Evolutionary conservation across 495 filamentous ascomycete species (phyloP), one percentile per base, ranked within the genome.

Genomic region (Aspergillus biplanus): DNA sequence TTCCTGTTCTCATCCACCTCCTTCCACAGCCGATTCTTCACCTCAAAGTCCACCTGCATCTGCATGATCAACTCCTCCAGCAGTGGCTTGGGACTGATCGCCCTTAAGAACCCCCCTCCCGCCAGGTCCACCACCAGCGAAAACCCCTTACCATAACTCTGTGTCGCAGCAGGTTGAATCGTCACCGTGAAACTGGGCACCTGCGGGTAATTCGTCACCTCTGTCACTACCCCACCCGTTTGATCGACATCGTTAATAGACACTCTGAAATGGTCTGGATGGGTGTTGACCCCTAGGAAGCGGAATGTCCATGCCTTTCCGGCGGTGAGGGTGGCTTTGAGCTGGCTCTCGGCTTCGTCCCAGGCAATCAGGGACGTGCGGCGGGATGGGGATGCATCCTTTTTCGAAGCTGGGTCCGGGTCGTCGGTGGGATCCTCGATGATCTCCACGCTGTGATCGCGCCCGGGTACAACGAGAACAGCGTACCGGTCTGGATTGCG

Each of bases 381-480:
- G n/a, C 7, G 6, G n/a, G 6, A 7, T 1, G 47, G 6, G n/a
- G 6, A 7, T 1, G 47, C 47, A 5, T 8, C 47, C 11, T 50
- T 6, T 1, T 6, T 3, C 2, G 16, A 4, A 16, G 66, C 66
- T 58, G 50, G 54, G 21, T 59, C 35, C 33, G 59, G 66, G 31
- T 69, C 67, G 15, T 68, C 69, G 16, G 1, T 18, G 15, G 31
- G 13, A 5, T 78, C 75, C 58, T 80, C 78, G 7, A 78, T 65
- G 15, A 85, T 59, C 15, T 78, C 73, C 48, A 83, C 80, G 4
- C 63, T 50, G 3, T 73, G 82, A 67, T 86, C 83, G 7, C 68
- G 68, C 6, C 85, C 85, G 7, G 86, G 82, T 12, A 85, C 79
- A 4, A 87, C 69, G 7, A 83, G 54, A 27, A 86, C 61, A 47